Conservation (phyloP, 768 basidiomycete genomes). For the Boletus rufocinnamomeus region DNA sequence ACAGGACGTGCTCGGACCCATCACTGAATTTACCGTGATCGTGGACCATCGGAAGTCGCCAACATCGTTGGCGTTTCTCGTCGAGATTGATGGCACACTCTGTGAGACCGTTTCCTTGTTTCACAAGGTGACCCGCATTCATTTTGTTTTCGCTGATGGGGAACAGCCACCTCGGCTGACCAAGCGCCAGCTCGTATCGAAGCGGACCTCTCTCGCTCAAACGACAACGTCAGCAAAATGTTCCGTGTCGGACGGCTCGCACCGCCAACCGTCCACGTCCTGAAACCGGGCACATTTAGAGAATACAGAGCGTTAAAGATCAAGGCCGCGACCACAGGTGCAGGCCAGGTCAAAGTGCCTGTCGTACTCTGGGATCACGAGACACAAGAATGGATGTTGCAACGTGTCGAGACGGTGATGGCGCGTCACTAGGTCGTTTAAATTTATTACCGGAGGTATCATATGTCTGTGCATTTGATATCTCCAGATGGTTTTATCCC, state of each 20-base stretch:
- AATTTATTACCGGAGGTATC: no score
- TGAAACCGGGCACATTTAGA: slow-evolving; percentile 20
- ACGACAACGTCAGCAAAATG: slow-evolving; percentile 1
- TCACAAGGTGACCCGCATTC: not conserved
- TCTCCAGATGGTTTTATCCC: no score
- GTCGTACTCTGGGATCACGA: slow-evolving; percentile 20
- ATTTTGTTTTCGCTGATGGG: not conserved
- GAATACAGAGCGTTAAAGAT: slow-evolving; percentile 17
- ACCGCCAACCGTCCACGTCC: slow-evolving; percentile 15
- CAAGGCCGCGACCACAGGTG: slow-evolving; percentile 9
- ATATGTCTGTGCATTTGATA: no score
- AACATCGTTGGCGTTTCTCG: no score
- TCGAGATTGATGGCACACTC: no score
- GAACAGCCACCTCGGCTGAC: not conserved
- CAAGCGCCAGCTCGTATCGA: slow-evolving; percentile 8
- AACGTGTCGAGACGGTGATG: slow-evolving; percentile 6
- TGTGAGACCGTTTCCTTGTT: not conserved
- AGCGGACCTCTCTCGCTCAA: slow-evolving; percentile 4
- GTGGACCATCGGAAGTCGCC: no score
- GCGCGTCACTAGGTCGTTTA: not conserved
- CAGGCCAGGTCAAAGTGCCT: slow-evolving; percentile 23
- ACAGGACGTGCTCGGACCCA: no score
- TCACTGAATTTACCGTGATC: no score
- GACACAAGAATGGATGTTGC: slow-evolving; percentile 18
- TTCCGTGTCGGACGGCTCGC: slow-evolving; percentile 2